Base-by-base conservation (phyloP, 108 stramenopile species). In the Licmophora abbreviata region DNA sequence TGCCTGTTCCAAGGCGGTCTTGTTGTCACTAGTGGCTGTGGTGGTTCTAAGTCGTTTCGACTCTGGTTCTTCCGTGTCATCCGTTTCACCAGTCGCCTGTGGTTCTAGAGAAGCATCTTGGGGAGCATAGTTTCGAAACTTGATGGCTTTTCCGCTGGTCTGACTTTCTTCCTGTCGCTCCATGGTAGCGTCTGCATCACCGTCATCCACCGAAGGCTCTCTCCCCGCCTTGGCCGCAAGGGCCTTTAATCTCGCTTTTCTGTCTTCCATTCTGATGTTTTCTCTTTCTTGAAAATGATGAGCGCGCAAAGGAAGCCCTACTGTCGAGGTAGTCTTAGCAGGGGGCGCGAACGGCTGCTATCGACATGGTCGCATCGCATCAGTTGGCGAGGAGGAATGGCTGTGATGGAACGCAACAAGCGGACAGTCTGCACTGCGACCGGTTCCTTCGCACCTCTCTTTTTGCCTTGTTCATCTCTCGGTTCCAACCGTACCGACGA, bases 211-310 rank as follows among this genome's bases (percentile, higher is more conserved):
- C 1, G 45, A 9, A 4, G 45, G 3, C 6, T 4, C 15, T 12
- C 87, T 47, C 26, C 85, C 85, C 38, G 89, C 84, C 48, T 58
- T 61, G 22, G 83, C 76, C 14, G 85, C 75, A 38, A 92, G 60
- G 10, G 83, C 85, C 34, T 75, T 76, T 7, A 92, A 59, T 44
- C 83, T 66, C 24, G 77, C 74, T 73, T 83, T 84, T 29, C 89
- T 66, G 38, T 92, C 89, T 10, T 68, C 70, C 48, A 50, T 50
- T 3, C 18, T 40, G 38, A 18, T 20, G 38, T 40, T 15, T 2
- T 40, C 18, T 3, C 20, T 20, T 40, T 5, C 5, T 5, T 11
- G 34, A 35, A 12, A 35, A n/a, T n/a, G n/a, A n/a, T n/a, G n/a
- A n/a, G n/a, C n/a, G n/a, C n/a, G n/a, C n/a, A n/a, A n/a, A n/a